phyloP scores from a whole-genome alignment of 768 basidiomycete species.

The Clavaria fumosa region DNA sequence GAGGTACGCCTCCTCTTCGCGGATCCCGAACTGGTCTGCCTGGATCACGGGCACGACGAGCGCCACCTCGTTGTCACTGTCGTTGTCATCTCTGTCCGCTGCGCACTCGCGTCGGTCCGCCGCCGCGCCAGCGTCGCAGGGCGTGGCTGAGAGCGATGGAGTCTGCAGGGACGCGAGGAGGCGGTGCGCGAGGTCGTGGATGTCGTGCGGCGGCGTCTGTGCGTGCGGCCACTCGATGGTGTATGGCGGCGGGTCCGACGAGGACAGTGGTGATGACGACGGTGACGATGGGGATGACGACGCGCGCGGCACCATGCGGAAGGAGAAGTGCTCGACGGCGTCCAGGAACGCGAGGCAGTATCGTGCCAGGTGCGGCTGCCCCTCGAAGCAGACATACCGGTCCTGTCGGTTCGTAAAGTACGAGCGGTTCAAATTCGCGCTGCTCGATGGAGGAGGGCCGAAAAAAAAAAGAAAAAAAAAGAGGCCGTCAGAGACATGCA shows the following conservation, averaged over 20 bases:
- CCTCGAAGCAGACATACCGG: slow-evolving; percentile 68
- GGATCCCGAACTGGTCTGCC: slow-evolving; percentile 73
- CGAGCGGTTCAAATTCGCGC: slow-evolving; percentile 83
- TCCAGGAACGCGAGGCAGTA: slow-evolving; percentile 76
- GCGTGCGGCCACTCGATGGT: slow-evolving; percentile 52
- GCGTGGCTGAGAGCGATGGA: slow-evolving; percentile 13
- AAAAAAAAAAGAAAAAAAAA: background rate
- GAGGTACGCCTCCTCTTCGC: slow-evolving; percentile 67
- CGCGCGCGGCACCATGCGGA: no score
- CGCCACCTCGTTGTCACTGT: slow-evolving; percentile 25
- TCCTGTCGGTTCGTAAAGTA: slow-evolving; percentile 96
- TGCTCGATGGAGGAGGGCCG: no score
- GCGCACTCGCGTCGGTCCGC: no score
- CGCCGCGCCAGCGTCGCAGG: slow-evolving; percentile 1
- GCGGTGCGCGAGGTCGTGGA: slow-evolving; percentile 41
- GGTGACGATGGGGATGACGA: no score
- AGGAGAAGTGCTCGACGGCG: slow-evolving; percentile 59
- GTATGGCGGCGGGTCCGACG: slow-evolving; percentile 25
- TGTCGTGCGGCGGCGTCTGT: slow-evolving; percentile 49
- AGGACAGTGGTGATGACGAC: no score
- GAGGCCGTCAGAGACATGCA: background rate
- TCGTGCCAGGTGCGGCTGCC: slow-evolving; percentile 47
- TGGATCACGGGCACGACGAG: slow-evolving; percentile 75
- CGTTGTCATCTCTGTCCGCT: slow-evolving; percentile 5
- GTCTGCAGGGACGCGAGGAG: slow-evolving; percentile 49